Evolutionary conservation across 2,329 filamentous ascomycete species (phyloP), one percentile per base, ranked within the genome.

Genomic region (Ophiostoma quercus): DNA sequence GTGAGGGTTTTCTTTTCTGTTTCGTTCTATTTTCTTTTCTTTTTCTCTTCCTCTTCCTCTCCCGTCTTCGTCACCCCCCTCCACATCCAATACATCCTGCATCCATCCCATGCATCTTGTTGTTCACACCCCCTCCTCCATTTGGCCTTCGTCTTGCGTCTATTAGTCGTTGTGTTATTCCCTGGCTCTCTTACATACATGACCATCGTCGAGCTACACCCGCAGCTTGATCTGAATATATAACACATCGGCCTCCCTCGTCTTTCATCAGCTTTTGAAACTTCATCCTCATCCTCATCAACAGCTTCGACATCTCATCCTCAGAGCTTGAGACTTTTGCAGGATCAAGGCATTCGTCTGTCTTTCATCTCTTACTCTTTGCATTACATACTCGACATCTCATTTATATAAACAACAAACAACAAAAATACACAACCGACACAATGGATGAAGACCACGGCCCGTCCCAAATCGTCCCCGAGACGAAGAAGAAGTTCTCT

Each of bases 371-470:
- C n/a, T 11, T 57, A 9, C 37, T 68, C 39, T 65, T 39, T 39
- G 7, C 43, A 47, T 19, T n/a, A 43, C 19, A 19, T n/a, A 2
- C 43, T 47, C 43, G 16, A 8, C 51, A 29, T 57, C 51, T 14
- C 51, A 57, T 25, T 16, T 8, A 12, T 12, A 57, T 43, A 19
- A 22, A 29, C 9, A 54, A 25, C n/a, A 54, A n/a, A 54, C 19
- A 57, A 25, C 51, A 57, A 51, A 51, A 19, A 51, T 5, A 51
- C 32, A 16, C 29, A 2, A 54, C 51, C 62, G 32, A 11, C 68
- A 68, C 39, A 70, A 87, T 87, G 85, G 85, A 87, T 73, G 85
- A 87, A 74, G 83, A 86, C 72, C 82, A 85, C 69, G 82, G 79
- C 3, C 84, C 84, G 19, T 81, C 82, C 16, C 79, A 81, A 66